Percentiles rank a stretch among this genome's conserved stretches.
Conservation (phyloP, 2,329 filamentous ascomycete genomes). For the Penicillium sp. region DNA sequence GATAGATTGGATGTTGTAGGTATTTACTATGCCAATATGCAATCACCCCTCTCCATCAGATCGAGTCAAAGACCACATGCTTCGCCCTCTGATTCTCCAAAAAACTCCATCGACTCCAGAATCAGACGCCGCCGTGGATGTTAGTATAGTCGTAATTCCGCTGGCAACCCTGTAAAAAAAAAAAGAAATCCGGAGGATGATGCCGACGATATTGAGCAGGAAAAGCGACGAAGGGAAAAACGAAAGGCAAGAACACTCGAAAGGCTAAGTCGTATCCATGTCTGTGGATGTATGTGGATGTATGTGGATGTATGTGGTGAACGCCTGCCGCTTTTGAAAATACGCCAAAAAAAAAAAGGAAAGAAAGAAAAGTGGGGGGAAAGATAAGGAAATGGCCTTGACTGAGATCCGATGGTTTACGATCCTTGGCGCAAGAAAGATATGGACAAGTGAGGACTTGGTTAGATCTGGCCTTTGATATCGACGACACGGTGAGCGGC, state of each 20-base stretch:
- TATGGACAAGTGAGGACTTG: constrained; percentile 3
- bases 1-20: constrained; percentile 1
- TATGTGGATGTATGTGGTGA: not conserved
- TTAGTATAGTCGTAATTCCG: constrained; percentile 15
- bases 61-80: not conserved
- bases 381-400: not conserved
- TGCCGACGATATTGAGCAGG: not conserved
- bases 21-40: not conserved
- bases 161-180: not conserved
- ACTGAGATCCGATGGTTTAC: not conserved
- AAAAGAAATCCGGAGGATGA: not conserved
- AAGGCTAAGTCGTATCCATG: not conserved
- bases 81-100: not conserved
- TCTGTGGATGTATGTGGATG: not conserved
- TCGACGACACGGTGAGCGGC: constrained; percentile 83
- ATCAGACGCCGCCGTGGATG: constrained; percentile 7
- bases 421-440: not conserved
- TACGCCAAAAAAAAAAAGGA: not conserved
- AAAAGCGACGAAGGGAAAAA: not conserved
- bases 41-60: not conserved
- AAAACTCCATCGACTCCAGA: constrained; percentile 1
- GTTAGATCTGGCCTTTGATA: constrained; percentile 87
- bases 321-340: constrained; percentile 7
- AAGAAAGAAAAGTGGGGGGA: too few relatives aligned
- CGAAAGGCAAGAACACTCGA: not conserved